Conservation (phyloP, 2,329 filamentous ascomycete genomes). For the Microdochium trichocladiopsis region DNA sequence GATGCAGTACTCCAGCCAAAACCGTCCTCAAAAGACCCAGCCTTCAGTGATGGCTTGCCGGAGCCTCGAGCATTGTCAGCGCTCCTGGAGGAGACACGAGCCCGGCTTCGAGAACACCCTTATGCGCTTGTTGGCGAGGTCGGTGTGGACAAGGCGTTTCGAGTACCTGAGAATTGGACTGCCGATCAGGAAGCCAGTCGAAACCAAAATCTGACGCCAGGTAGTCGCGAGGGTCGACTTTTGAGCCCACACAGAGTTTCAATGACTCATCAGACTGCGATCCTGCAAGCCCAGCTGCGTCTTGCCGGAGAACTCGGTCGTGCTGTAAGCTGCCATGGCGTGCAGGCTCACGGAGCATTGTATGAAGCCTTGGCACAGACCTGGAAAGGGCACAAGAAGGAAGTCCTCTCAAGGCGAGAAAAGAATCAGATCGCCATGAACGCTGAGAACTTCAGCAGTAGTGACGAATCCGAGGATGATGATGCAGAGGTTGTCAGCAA, state of each 20-base stretch:
- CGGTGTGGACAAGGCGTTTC: constrained; percentile 70
- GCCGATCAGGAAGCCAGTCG: constrained; percentile 27
- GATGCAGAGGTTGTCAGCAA: constrained; percentile 20
- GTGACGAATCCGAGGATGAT: constrained; percentile 22
- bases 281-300: constrained; percentile 62
- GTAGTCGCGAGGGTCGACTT: constrained; percentile 61
- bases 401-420: constrained; percentile 53
- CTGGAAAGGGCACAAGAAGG: constrained; percentile 65
- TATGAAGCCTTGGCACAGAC: constrained; percentile 56
- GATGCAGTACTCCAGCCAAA: constrained; percentile 52
- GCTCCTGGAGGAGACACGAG: constrained; percentile 49
- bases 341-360: constrained; percentile 67
- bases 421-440: constrained; percentile 38
- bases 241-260: constrained; percentile 63
- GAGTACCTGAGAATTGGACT: constrained; percentile 57
- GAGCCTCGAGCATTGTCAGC: constrained; percentile 51
- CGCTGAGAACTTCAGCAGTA: constrained; percentile 37
- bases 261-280: constrained; percentile 59
- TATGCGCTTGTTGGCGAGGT: constrained; percentile 69
- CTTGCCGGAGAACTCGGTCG: constrained; percentile 62
- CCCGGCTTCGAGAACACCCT: constrained; percentile 49
- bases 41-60: constrained; percentile 45
- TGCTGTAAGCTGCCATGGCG: constrained; percentile 64
- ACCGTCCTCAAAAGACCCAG: constrained; percentile 33
- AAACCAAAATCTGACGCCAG: constrained; percentile 51